Conservation (phyloP, 768 basidiomycete genomes). For the Infundibulicybe gibba region DNA sequence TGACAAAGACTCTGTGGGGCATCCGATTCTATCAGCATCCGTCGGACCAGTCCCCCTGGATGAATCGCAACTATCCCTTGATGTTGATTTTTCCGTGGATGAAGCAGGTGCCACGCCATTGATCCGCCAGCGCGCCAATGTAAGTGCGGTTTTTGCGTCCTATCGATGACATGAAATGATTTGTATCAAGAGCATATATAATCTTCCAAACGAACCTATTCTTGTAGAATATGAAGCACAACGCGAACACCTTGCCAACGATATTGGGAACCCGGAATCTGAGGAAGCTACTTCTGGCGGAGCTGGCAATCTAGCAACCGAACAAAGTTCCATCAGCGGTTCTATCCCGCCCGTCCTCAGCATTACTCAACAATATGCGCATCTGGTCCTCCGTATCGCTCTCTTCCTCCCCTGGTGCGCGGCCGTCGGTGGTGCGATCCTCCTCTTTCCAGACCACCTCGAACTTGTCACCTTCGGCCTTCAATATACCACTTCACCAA, state of each 20-base stretch:
- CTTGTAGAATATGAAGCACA: constrained; percentile 10
- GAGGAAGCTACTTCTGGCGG: background rate
- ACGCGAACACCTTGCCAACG: too few relatives aligned
- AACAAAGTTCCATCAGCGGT: background rate
- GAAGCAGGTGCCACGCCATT: constrained; percentile 7
- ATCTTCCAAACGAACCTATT: constrained; percentile 23
- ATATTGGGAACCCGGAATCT: background rate
- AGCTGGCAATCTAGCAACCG: background rate
- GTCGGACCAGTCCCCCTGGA: background rate
- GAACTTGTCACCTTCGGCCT: constrained; percentile 30
- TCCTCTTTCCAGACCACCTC: constrained; percentile 32
- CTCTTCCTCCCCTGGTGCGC: constrained; percentile 44
- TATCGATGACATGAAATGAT: background rate
- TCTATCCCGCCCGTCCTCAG: background rate
- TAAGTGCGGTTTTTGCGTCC: constrained; percentile 10
- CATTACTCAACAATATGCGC: constrained; percentile 2
- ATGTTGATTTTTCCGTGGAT: background rate
- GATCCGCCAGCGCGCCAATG: constrained; percentile 9
- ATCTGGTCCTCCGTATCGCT: constrained; percentile 18
- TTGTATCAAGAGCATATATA: constrained; percentile 21
- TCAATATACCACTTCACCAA: constrained; percentile 23
- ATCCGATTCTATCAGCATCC: background rate
- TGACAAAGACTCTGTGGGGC: too few relatives aligned
- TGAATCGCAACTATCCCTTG: too few relatives aligned
- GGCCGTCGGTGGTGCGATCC: constrained; percentile 37